phyloP scores from a whole-genome alignment of 2,329 filamentous ascomycete genomes.

The Pezicula neosporulosa region DNA sequence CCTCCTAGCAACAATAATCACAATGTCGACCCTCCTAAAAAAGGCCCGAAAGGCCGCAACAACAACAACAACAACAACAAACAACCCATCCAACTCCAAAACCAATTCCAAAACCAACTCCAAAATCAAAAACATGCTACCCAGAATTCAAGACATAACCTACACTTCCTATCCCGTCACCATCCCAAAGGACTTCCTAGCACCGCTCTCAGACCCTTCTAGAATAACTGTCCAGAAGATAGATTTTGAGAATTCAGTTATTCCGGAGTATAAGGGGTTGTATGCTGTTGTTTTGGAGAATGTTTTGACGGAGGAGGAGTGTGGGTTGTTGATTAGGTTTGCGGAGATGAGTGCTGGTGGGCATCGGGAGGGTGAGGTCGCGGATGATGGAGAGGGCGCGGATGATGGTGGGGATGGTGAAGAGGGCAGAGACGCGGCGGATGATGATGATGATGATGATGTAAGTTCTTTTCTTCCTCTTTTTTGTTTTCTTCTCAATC shows the following conservation, averaged over 20 bases:
- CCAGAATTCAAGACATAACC: constrained; percentile 3
- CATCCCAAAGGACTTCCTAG: constrained; percentile 45
- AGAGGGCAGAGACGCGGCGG: constrained; percentile 5
- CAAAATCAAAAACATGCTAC: not conserved
- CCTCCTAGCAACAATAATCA: too few relatives aligned
- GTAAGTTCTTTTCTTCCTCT: too few relatives aligned
- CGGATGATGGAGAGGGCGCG: constrained; percentile 35
- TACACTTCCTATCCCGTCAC: constrained; percentile 35
- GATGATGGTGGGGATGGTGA: constrained; percentile 39
- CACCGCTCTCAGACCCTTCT: constrained; percentile 36
- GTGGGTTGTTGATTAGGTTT: constrained; percentile 46
- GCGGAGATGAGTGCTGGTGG: constrained; percentile 45
- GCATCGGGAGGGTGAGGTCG: constrained; percentile 22
- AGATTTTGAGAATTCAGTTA: constrained; percentile 46
- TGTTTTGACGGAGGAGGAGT: constrained; percentile 58
- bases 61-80: not conserved
- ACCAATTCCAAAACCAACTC: not conserved
- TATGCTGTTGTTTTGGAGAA: constrained; percentile 64
- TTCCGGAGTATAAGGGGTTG: constrained; percentile 49
- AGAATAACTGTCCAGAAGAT: constrained; percentile 45
- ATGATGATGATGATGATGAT: too few relatives aligned
- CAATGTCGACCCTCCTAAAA: not conserved
- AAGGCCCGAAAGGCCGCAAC: not conserved
- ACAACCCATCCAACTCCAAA: too few relatives aligned
- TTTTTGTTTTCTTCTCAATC: too few relatives aligned